Evolutionary conservation across 352 stramenopile species (phyloP), one percentile per base, ranked within the genome.

Genomic region (Phytophthora quininea): DNA sequence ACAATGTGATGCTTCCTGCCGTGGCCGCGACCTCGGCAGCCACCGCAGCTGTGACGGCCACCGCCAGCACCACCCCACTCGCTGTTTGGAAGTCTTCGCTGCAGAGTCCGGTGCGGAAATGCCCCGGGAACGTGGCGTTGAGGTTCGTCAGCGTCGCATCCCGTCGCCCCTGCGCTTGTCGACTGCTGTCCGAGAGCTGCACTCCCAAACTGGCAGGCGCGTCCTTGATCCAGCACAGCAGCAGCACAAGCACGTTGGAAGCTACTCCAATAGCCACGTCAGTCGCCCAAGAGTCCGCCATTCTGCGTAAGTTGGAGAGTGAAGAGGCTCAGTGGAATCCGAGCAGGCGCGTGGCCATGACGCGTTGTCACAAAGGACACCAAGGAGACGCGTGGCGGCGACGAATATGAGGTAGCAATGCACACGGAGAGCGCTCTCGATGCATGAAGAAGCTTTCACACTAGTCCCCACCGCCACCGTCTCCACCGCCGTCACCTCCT

Each of bases 401-500:
- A 49, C 43, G 19, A 29, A 8, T 27, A 49, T 49, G 43, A 49
- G 43, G 27, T 38, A 53, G 24, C 47, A 53, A 53, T 38, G 35
- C 35, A 1, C 19, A 24, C 35, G 35, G 35, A 6, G 35, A 40
- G 35, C 10, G 35, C 35, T 6, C 6, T 40, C 6, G 35, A 40
- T 1, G 35, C 35, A 40, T 40, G 10, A 11, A 6, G 35, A 11
- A 6, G 35, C 6, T 11, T 40, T 40, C 35, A 40, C 35, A 11
- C 9, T 15, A 48, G 19, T 24, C 19, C 82, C 15, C 79, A 79
- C 27, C 93, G 73, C 30, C 75, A 74, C 8, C 80, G 73, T 1
- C 19, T 24, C 19, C 19, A 24, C 19, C 19, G 19, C 87, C 87
- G 32, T 82, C 82, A 5, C 65, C 67, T 24, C 80, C 79, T 42